Evolutionary conservation across 805 yeast genomes (phyloP).

Genomic region (Candida cerambycidarum): DNA sequence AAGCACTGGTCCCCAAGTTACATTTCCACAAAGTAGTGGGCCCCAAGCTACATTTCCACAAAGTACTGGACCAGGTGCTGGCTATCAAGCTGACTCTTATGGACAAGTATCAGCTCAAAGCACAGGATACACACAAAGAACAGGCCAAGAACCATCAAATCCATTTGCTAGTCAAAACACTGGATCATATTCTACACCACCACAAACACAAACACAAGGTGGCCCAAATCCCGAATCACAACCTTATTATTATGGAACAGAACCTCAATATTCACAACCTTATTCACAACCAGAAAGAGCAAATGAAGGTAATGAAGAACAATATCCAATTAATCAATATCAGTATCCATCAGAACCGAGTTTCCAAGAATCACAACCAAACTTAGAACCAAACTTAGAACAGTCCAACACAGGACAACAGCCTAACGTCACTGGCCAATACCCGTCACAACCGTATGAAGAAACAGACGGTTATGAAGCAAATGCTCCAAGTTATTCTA

Average conservation of each 20-base stretch:
- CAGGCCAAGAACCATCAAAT: neutral
- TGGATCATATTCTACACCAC: neutral
- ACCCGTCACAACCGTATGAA: slow-evolving; percentile 8
- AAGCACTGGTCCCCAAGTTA: neutral
- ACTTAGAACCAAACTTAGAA: neutral
- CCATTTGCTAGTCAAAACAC: neutral
- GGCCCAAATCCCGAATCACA: neutral
- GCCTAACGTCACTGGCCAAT: neutral
- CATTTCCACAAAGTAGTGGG: too few relatives aligned
- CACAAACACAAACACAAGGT: neutral
- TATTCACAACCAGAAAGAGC: neutral
- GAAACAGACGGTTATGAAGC: neutral
- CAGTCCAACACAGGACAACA: slow-evolving; percentile 1
- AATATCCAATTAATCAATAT: neutral
- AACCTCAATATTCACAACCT: slow-evolving; percentile 1
- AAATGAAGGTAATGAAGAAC: neutral
- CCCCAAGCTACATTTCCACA: too few relatives aligned
- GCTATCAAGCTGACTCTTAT: neutral
- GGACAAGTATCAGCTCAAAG: neutral
- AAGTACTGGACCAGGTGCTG: slow-evolving; percentile 2
- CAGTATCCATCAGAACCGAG: slow-evolving; percentile 5
- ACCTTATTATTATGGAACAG: neutral
- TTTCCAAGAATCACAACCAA: slow-evolving; percentile 1
- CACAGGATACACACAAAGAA: slow-evolving; percentile 1
- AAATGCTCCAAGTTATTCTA: slow-evolving; percentile 1